Base-by-base conservation (phyloP, 2,329 filamentous ascomycete genomes). In the Orbilia oligospora region DNA sequence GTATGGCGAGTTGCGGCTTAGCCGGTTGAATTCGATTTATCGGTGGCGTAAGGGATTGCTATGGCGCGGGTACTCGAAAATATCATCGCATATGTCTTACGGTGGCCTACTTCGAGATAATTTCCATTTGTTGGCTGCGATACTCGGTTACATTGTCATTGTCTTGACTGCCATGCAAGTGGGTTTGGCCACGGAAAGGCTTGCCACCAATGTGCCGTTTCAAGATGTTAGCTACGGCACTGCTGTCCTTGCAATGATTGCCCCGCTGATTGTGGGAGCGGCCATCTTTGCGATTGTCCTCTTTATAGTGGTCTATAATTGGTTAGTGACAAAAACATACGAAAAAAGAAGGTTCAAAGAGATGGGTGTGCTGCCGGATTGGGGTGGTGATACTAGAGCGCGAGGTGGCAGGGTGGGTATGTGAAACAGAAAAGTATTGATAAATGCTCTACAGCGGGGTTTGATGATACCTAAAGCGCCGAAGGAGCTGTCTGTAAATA, bases 81-180 rank as follows among this genome's bases (percentile, higher is more conserved):
- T 82, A 3, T 33, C 65, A 1, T 79, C 76, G 8, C 76, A 81
- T 27, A 76, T 72, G 2, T 78, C 82, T 55, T 88, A 87, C 80
- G 79, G 81, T 1, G 81, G 82, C 20, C 86, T 87, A 72, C 85
- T 87, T 51, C 82, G 82, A 12, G 82, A 86, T 38, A 86, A 87
- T 76, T 84, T 87, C 22, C 82, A 83, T 18, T 85, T 82, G 84
- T 78, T 88, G 0, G 82, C 85, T 0, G 82, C 84, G 8, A 81
- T 84, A 0, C 84, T 85, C 2, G 85, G 85, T 1, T 88, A 86
- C 79, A 80, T 87, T 20, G 84, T 84, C 46, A 80, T 88, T 16
- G 83, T 87, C 18, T 82, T 88, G 36, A 85, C 85, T 1, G 87
- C 87, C 0, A 87, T 88, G 85, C 87, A 88, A 81, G 86, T 87